A percentile compares a stretch with the other conserved stretches of the same genome.
Conservation (phyloP, 495 filamentous ascomycete species). For the Mytilinidion resinicola region DNA sequence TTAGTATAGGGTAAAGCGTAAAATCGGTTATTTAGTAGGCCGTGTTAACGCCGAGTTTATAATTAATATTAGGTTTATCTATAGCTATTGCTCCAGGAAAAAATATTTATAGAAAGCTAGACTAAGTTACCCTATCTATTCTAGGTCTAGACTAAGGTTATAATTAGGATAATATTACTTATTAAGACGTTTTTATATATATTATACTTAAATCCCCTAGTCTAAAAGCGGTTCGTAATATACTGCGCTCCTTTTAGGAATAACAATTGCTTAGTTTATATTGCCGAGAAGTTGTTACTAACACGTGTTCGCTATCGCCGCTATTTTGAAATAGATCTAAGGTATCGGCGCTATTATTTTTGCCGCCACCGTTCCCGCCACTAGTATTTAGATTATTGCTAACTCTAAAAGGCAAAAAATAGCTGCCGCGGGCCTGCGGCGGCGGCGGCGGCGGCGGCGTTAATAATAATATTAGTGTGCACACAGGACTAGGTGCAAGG, state of each 20-base stretch:
- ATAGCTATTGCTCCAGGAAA: background rate
- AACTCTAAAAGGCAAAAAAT: background rate
- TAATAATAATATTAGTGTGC: background rate
- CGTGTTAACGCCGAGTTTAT: constrained; percentile 1
- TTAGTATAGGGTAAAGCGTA: background rate
- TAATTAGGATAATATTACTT: too few relatives aligned
- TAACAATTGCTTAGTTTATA: constrained; percentile 8
- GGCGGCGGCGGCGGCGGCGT: background rate
- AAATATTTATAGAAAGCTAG: constrained; percentile 4
- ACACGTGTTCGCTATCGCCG: background rate
- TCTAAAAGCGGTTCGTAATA: background rate
- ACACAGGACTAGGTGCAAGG: background rate
- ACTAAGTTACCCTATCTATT: background rate
- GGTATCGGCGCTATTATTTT: constrained; percentile 2
- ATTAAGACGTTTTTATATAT: too few relatives aligned
- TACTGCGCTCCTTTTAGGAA: background rate
- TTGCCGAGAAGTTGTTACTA: constrained; percentile 3
- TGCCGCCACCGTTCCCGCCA: background rate
- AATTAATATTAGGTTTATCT: background rate
- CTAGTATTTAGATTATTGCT: constrained; percentile 2
- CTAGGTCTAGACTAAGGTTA: background rate
- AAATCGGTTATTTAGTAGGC: constrained; percentile 4
- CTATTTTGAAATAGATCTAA: background rate
- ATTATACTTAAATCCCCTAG: too few relatives aligned
- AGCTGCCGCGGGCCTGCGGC: background rate